Evolutionary conservation across 106 monocot species (phyloP).

Genomic region (Dendrobium officinale): DNA sequence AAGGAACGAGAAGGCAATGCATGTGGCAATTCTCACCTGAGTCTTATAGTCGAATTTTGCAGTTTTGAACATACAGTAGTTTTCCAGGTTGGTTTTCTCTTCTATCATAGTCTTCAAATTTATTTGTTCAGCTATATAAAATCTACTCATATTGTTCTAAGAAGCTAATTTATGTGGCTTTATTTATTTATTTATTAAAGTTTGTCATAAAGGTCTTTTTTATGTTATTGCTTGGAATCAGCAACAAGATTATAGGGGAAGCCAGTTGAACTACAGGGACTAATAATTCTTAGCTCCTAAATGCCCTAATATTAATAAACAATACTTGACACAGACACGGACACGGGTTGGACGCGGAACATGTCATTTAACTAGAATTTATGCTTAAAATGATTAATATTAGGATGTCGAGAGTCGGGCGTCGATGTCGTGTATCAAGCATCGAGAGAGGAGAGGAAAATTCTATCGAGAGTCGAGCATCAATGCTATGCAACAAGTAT

Average conservation of each 20-base stretch:
- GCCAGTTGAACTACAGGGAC: no score
- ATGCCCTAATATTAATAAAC: no score
- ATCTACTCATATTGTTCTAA: not conserved
- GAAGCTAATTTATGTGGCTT: not conserved
- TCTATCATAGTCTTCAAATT: not conserved
- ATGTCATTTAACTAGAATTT: no score
- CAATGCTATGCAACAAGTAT: no score
- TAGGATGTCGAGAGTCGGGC: no score
- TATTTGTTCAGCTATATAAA: not conserved
- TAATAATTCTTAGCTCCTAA: no score
- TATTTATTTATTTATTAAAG: not conserved
- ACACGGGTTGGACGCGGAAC: no score
- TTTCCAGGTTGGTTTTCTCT: constrained; percentile 62
- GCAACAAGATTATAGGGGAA: not conserved
- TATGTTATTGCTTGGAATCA: not conserved
- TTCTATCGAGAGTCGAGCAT: no score
- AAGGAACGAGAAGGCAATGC: constrained; percentile 61
- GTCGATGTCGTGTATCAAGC: no score
- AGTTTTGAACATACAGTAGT: constrained; percentile 89
- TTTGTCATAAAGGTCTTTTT: not conserved
- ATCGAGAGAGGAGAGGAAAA: no score
- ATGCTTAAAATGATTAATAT: no score
- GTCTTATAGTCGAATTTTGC: constrained; percentile 78
- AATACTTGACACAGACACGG: no score
- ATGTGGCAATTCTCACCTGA: constrained; percentile 60